A percentile compares a stretch with the other conserved stretches of the same genome.
These are phyloP conservation scores for Centella asiatica DNA, from an alignment of 129 eudicot genomes.

Conservation along the genomic window DNA sequence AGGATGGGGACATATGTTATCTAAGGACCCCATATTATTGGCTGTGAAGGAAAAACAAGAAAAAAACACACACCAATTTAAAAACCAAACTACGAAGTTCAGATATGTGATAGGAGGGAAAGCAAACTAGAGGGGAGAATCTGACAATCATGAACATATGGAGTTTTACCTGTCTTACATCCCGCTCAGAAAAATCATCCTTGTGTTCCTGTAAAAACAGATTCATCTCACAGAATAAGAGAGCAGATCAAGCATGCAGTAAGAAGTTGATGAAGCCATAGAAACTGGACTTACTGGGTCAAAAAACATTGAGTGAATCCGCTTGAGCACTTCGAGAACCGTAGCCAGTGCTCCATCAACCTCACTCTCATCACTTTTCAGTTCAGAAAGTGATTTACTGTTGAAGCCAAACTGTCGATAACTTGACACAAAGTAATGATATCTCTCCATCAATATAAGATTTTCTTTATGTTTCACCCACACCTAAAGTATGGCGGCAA, in stretches of 20 bases:
- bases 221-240: neutral
- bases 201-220: slow-evolving; percentile 31
- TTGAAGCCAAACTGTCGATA: slow-evolving; percentile 45
- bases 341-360: slow-evolving; percentile 63
- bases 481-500: slow-evolving; percentile 31
- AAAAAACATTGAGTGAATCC: slow-evolving; percentile 51
- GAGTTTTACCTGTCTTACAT: slow-evolving; percentile 53
- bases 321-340: slow-evolving; percentile 58
- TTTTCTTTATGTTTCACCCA: slow-evolving; percentile 72
- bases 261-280: neutral
- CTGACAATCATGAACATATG: neutral
- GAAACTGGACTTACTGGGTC: slow-evolving; percentile 31
- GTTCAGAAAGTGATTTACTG: slow-evolving; percentile 57
- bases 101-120: too few species aligned
- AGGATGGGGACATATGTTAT: too few species aligned
- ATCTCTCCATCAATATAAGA: slow-evolving; percentile 71
- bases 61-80: neutral
- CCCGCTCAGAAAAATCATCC: slow-evolving; percentile 38
- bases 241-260: neutral
- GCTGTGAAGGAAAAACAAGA: neutral
- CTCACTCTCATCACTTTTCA: slow-evolving; percentile 71
- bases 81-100: neutral
- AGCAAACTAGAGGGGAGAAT: neutral
- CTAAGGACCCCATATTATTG: too few species aligned
- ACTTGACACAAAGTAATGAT: slow-evolving; percentile 74